These are phyloP conservation scores for Thamnidium elegans DNA, from an alignment of 192 early-diverging fungal genomes.

Conservation along the genomic window DNA sequence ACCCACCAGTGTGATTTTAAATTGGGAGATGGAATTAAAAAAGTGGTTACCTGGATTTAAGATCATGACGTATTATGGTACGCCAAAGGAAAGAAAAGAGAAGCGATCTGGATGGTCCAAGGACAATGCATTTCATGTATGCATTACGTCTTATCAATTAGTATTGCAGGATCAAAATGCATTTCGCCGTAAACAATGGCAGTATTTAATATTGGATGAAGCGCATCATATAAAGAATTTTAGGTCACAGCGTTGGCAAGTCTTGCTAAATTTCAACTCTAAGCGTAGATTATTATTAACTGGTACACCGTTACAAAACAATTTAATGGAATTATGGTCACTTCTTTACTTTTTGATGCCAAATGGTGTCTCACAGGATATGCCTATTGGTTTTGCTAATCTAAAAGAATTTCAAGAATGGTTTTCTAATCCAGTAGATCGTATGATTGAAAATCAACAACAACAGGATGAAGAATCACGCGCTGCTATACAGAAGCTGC, in stretches of 20 bases:
- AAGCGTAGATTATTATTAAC: slow-evolving; percentile 71
- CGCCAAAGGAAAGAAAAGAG: slow-evolving; percentile 60
- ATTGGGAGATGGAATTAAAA: slow-evolving; percentile 76
- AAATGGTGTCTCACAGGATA: slow-evolving; percentile 48
- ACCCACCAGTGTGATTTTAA: slow-evolving; percentile 71
- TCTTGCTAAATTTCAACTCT: slow-evolving; percentile 67
- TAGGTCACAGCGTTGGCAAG: slow-evolving; percentile 71
- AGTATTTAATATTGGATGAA: slow-evolving; percentile 68
- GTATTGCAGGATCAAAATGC: slow-evolving; percentile 54
- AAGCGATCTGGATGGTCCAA: slow-evolving; percentile 57
- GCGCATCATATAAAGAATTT: slow-evolving; percentile 78
- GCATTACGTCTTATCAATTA: slow-evolving; percentile 63
- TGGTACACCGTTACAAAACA: slow-evolving; percentile 88
- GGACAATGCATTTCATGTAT: slow-evolving; percentile 60
- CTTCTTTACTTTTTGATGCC: slow-evolving; percentile 87
- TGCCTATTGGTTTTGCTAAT: slow-evolving; percentile 80
- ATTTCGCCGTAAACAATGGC: slow-evolving; percentile 61
- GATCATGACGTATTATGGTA: slow-evolving; percentile 77
- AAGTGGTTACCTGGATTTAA: slow-evolving; percentile 72
- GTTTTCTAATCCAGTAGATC: slow-evolving; percentile 86
- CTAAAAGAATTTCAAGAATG: slow-evolving; percentile 81
- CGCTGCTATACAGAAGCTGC: slow-evolving; percentile 55
- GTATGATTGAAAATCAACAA: slow-evolving; percentile 61
- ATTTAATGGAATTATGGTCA: slow-evolving; percentile 85
- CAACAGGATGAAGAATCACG: slow-evolving; percentile 45